These are phyloP conservation scores for Annulohypoxylon truncatum DNA, from an alignment of 2,329 filamentous ascomycete genomes.

Conservation along the genomic window DNA sequence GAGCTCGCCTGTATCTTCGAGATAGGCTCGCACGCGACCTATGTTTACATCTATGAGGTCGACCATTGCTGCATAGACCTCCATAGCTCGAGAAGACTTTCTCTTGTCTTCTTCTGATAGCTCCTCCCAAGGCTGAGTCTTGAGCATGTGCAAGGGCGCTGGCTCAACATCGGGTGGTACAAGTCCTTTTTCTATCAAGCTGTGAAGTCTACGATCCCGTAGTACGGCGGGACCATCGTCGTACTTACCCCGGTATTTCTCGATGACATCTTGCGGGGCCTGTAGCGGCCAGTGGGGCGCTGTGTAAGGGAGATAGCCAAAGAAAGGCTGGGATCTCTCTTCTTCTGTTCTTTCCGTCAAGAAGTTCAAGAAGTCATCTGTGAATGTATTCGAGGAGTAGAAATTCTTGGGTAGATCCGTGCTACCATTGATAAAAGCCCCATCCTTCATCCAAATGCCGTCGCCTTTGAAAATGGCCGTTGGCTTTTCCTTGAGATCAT, in stretches of 20 bases:
- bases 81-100: constrained; percentile 49
- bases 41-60: constrained; percentile 66
- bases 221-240: constrained; percentile 70
- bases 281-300: constrained; percentile 73
- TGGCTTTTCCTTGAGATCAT: constrained; percentile 34
- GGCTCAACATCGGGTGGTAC: constrained; percentile 40
- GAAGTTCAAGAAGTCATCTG: constrained; percentile 32
- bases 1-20: constrained; percentile 64
- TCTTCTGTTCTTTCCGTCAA: constrained; percentile 40
- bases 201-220: constrained; percentile 51
- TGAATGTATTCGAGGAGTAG: constrained; percentile 38
- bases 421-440: constrained; percentile 35
- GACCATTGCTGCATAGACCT: constrained; percentile 68
- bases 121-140: constrained; percentile 40
- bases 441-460: constrained; percentile 41
- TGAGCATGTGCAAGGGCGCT: constrained; percentile 38
- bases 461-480: constrained; percentile 38
- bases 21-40: constrained; percentile 63
- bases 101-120: constrained; percentile 37
- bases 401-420: constrained; percentile 37
- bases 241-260: constrained; percentile 69
- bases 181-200: constrained; percentile 53
- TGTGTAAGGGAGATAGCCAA: constrained; percentile 69
- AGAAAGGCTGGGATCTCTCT: constrained; percentile 60
- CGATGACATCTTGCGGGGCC: constrained; percentile 62